These are phyloP conservation scores for Xylaria palmicola DNA, from an alignment of 495 filamentous ascomycete genomes.

Conservation along the genomic window DNA sequence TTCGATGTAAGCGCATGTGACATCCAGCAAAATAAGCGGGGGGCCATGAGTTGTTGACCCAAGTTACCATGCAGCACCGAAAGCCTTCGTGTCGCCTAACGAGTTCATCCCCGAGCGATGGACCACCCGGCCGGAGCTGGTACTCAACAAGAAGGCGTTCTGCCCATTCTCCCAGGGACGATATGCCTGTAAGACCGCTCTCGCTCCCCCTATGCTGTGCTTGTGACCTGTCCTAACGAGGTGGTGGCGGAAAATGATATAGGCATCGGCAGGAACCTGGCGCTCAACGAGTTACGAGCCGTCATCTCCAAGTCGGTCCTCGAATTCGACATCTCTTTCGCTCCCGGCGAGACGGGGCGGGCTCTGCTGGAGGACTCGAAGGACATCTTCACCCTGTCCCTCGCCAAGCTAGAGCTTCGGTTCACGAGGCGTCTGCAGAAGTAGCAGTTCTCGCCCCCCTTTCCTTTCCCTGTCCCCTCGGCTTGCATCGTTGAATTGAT, in stretches of 20 bases:
- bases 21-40: not conserved
- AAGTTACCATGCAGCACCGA: constrained; percentile 7
- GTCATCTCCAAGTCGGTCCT: constrained; percentile 35
- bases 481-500: not conserved
- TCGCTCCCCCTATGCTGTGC: not conserved
- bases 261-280: constrained; percentile 33
- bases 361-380: constrained; percentile 17
- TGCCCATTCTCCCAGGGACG: constrained; percentile 30
- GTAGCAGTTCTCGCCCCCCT: not conserved
- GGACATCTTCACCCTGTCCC: constrained; percentile 22
- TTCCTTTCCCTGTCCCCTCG: not conserved
- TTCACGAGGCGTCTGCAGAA: constrained; percentile 10
- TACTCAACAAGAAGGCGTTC: constrained; percentile 34
- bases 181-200: constrained; percentile 7
- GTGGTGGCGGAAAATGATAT: constrained; percentile 5
- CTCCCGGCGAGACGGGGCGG: constrained; percentile 32
- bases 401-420: constrained; percentile 22
- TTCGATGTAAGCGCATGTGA: constrained; percentile 14
- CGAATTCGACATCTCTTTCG: constrained; percentile 37
- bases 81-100: constrained; percentile 32
- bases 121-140: constrained; percentile 35
- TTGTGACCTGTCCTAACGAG: not conserved
- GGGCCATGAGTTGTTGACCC: not conserved
- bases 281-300: constrained; percentile 38
- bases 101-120: constrained; percentile 48